Evolutionary conservation across 1,284 basidiomycete species (phyloP).

Genomic region (Cutaneotrichosporon sp.): DNA sequence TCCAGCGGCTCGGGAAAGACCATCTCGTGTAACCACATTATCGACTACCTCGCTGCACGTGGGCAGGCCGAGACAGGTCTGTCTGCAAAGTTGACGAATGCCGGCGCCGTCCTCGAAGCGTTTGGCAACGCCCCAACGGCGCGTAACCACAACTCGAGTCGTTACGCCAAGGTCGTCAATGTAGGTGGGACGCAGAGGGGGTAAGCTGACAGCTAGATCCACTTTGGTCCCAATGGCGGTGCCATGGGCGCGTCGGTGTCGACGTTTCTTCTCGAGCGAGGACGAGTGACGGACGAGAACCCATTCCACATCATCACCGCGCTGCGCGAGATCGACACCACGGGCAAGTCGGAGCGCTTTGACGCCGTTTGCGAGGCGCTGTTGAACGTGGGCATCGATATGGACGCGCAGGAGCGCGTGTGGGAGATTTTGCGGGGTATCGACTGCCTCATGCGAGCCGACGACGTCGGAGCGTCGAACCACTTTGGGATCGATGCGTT

Average conservation of each 20-base stretch:
- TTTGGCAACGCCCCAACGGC: conserved; percentile 20
- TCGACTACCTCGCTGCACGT: conserved; percentile 17
- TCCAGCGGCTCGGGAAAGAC: conserved; percentile 19
- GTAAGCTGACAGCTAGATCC: conserved; percentile 12
- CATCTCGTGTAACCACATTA: conserved; percentile 17
- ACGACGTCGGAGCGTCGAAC: conserved; percentile 5
- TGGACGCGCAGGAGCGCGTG: conserved; percentile 10
- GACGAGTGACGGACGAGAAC: conserved; percentile 14
- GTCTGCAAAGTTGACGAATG: conserved; percentile 12
- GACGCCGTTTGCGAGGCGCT: conserved; percentile 11
- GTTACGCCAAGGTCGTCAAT: conserved; percentile 22
- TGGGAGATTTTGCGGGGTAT: conserved; percentile 17
- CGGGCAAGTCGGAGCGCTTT: conserved; percentile 7
- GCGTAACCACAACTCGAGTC: conserved; percentile 19
- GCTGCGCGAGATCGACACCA: conserved; percentile 9
- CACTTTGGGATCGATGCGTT: conserved; percentile 10
- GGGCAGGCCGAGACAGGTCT: conserved; percentile 7
- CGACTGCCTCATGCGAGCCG: conserved; percentile 11
- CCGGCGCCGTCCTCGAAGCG: conserved; percentile 16
- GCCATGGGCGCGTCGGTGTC: conserved; percentile 17
- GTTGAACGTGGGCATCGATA: conserved; percentile 6
- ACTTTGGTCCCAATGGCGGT: conserved; percentile 8
- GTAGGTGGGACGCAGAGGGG: neutral
- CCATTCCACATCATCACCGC: conserved; percentile 19
- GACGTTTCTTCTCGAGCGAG: conserved; percentile 18